Evolutionary conservation across 2,329 filamentous ascomycete species (phyloP).

Genomic region (Blumeria graminis): DNA sequence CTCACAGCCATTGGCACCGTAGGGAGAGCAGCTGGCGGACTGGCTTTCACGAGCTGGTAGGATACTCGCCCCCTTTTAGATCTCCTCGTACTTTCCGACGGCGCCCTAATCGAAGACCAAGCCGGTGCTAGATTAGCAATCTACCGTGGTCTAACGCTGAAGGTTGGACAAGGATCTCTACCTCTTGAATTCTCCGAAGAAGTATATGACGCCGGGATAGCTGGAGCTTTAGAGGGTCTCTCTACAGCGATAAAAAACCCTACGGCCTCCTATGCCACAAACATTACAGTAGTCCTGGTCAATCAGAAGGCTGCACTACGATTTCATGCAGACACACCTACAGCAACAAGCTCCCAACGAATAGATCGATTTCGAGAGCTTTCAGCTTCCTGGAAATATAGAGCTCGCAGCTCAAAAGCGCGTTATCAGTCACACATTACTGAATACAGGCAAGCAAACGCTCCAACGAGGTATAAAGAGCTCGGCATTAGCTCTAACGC

Average conservation of each 20-base stretch:
- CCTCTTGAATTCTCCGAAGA: background rate
- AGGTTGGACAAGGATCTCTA: background rate
- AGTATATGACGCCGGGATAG: background rate
- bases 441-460: too few species aligned
- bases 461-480: too few species aligned
- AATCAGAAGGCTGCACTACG: background rate
- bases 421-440: too few species aligned
- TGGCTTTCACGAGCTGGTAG: background rate
- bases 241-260: background rate
- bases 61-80: background rate
- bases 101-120: background rate
- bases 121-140: background rate
- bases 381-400: background rate
- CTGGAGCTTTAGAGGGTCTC: background rate
- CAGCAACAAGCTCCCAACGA: background rate
- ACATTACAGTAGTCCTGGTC: background rate
- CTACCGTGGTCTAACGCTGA: background rate
- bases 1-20: background rate
- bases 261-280: background rate
- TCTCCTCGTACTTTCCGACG: background rate
- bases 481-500: background rate
- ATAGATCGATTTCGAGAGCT: background rate
- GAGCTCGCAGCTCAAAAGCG: background rate
- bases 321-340: background rate
- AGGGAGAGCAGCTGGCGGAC: background rate